phyloP scores from a whole-genome alignment of 2,329 filamentous ascomycete genomes.

The Sarocladium brachiariae region DNA sequence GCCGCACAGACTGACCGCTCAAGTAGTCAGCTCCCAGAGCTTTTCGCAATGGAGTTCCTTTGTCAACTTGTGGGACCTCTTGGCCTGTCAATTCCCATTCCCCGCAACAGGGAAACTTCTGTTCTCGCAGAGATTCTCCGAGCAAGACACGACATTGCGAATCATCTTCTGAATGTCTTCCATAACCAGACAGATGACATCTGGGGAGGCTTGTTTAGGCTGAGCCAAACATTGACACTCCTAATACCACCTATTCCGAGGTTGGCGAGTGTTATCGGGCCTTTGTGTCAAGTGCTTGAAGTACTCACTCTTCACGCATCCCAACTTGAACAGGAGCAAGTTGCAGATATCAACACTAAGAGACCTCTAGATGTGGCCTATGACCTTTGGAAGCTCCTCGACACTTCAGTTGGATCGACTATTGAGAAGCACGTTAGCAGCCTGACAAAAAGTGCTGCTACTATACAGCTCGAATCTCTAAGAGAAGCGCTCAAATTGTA shows the following conservation, averaged over 20 bases:
- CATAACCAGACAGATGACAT: conserved; percentile 32
- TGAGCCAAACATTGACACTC: conserved; percentile 33
- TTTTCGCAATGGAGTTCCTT: conserved; percentile 34
- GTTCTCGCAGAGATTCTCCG: neutral
- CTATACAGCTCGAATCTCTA: neutral
- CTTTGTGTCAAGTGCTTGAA: conserved; percentile 27
- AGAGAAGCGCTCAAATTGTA: neutral
- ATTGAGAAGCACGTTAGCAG: conserved; percentile 1
- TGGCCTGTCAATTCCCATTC: neutral
- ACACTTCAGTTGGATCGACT: neutral
- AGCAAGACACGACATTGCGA: conserved; percentile 1
- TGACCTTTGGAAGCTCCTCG: neutral
- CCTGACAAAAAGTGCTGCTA: neutral
- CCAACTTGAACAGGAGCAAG: conserved; percentile 22
- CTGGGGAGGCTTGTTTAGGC: conserved; percentile 33
- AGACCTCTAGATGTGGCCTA: conserved; percentile 30
- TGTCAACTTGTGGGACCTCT: conserved; percentile 27
- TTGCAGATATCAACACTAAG: conserved; percentile 26
- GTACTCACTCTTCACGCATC: neutral
- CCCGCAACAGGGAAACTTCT: neutral
- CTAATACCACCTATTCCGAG: conserved; percentile 40
- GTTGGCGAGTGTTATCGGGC: conserved; percentile 35
- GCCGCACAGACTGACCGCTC: conserved; percentile 13
- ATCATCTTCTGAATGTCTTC: conserved; percentile 36
- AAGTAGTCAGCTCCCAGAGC: conserved; percentile 14